Percentiles rank a stretch among this genome's conserved stretches.
Conservation (phyloP, 495 filamentous ascomycete genomes). For the Hypoxylon rickii region DNA sequence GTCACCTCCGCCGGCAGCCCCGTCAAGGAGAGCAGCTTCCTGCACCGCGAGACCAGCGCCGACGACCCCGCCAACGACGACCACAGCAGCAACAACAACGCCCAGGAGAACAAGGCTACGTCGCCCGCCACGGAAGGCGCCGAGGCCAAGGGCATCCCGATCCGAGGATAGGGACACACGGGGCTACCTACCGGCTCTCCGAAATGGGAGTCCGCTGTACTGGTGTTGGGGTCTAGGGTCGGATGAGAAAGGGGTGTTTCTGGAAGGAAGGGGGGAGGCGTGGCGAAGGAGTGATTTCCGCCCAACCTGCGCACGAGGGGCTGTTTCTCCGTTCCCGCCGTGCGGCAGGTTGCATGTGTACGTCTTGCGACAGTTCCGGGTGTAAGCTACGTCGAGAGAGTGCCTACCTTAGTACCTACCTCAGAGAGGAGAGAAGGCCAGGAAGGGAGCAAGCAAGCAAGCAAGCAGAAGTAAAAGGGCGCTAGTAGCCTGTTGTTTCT, state of each 20-base stretch:
- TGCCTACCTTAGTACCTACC: too few species aligned
- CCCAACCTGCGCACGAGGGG: too few species aligned
- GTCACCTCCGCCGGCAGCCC: constrained; percentile 72
- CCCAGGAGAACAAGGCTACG: constrained; percentile 19
- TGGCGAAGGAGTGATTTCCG: neutral
- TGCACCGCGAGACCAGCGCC: constrained; percentile 75
- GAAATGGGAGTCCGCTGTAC: neutral
- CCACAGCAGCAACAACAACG: constrained; percentile 42
- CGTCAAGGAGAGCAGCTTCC: constrained; percentile 82
- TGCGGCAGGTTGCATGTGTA: neutral
- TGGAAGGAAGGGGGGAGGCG: neutral
- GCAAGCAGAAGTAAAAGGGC: neutral
- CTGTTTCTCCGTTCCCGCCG: too few species aligned
- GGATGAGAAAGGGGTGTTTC: neutral
- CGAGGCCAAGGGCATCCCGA: constrained; percentile 62
- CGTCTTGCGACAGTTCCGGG: neutral
- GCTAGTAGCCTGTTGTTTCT: neutral
- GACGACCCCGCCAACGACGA: constrained; percentile 62
- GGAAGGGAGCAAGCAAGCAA: too few species aligned
- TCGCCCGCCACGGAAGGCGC: constrained; percentile 5
- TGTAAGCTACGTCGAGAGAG: constrained; percentile 3
- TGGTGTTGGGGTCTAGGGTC: neutral
- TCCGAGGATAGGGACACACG: constrained; percentile 52
- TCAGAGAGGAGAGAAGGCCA: too few species aligned
- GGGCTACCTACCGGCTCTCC: neutral